Conservation (phyloP, 2,329 filamentous ascomycete species). For the Sarocladium kiliense region DNA sequence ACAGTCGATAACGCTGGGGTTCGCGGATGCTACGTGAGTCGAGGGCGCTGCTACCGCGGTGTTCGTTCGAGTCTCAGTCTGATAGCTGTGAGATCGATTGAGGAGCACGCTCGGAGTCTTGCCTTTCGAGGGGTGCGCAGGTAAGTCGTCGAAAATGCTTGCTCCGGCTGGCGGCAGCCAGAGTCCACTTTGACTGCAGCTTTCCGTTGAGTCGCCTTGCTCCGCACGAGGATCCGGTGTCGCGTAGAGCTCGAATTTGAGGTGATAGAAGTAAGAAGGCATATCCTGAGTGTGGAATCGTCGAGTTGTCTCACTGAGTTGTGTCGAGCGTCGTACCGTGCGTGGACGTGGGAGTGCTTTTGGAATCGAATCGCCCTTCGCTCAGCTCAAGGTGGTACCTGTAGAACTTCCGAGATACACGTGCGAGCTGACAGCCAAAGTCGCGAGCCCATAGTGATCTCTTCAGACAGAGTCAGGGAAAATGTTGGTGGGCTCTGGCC, state of each 20-base stretch:
- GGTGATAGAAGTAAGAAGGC: constrained; percentile 59
- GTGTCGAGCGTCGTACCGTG: not conserved
- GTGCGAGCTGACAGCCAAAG: not conserved
- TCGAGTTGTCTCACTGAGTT: not conserved
- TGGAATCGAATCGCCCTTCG: no score
- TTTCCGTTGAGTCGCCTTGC: constrained; percentile 11
- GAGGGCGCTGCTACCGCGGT: not conserved
- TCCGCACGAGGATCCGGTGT: constrained; percentile 30
- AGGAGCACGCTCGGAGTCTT: not conserved
- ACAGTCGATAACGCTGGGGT: constrained; percentile 42
- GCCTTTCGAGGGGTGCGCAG: constrained; percentile 36
- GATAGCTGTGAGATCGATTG: not conserved
- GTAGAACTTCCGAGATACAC: not conserved
- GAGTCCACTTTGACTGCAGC: constrained; percentile 16
- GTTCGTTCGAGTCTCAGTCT: not conserved
- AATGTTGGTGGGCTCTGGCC: not conserved
- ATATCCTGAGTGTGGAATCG: constrained; percentile 32
- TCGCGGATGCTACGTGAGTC: constrained; percentile 8
- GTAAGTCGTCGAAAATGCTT: constrained; percentile 52
- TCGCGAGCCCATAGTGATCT: not conserved
- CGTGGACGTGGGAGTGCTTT: no score
- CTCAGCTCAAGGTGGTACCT: not conserved
- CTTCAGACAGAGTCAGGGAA: not conserved
- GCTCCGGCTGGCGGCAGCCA: constrained; percentile 47
- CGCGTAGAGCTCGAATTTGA: constrained; percentile 62